Evolutionary conservation across 2,329 filamentous ascomycete species (phyloP).

Genomic region (Stachybotrys chlorohalonatus): DNA sequence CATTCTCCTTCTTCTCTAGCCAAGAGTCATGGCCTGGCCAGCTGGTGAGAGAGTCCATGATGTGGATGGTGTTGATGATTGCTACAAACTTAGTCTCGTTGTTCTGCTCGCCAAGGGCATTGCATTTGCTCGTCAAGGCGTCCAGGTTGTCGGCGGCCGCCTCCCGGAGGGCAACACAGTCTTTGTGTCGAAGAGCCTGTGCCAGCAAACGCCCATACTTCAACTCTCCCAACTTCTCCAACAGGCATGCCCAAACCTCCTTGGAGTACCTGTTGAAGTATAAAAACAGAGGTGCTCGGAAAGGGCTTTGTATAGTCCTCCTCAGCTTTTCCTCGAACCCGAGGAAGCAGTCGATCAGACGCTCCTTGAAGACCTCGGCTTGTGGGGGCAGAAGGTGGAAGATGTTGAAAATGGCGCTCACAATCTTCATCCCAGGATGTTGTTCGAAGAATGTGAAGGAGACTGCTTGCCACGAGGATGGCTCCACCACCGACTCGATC

Average conservation of each 20-base stretch:
- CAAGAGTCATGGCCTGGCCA: conserved; percentile 57
- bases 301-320: conserved; percentile 83
- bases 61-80: conserved; percentile 79
- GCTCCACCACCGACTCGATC: conserved; percentile 81
- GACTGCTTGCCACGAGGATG: conserved; percentile 71
- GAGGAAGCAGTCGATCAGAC: conserved; percentile 82
- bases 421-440: conserved; percentile 84
- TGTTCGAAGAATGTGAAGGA: conserved; percentile 95
- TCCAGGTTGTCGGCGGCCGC: conserved; percentile 67
- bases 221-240: conserved; percentile 71
- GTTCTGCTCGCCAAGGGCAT: conserved; percentile 51
- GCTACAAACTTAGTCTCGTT: conserved; percentile 61
- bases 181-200: conserved; percentile 69
- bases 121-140: conserved; percentile 58
- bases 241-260: conserved; percentile 75
- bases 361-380: conserved; percentile 83
- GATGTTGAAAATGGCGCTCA: conserved; percentile 90
- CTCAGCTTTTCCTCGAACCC: conserved; percentile 78
- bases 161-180: conserved; percentile 66
- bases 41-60: conserved; percentile 69
- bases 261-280: conserved; percentile 90
- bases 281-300: conserved; percentile 80
- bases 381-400: conserved; percentile 92
- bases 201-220: conserved; percentile 86
- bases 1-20: conserved; percentile 58